These are phyloP conservation scores for Exophiala sideris DNA, from an alignment of 2,329 filamentous ascomycete genomes.

Conservation along the genomic window DNA sequence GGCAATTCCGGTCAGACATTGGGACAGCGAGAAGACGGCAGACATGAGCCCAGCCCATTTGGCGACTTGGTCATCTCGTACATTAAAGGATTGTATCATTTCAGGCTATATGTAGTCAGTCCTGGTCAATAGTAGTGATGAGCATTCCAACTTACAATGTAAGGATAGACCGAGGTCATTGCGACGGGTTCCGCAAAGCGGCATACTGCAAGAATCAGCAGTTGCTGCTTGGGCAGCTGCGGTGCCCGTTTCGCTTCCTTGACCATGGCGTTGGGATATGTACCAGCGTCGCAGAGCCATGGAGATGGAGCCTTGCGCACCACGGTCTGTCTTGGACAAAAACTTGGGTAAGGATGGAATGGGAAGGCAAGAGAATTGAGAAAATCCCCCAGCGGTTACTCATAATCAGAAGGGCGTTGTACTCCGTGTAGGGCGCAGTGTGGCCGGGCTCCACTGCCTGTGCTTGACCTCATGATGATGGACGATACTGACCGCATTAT, in stretches of 20 bases:
- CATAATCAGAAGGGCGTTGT: too few relatives aligned
- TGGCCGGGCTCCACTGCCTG: slow-evolving; percentile 9
- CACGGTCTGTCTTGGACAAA: neutral
- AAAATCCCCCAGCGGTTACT: too few relatives aligned
- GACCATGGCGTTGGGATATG: slow-evolving; percentile 16
- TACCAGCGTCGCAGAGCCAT: slow-evolving; percentile 10
- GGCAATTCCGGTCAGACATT: slow-evolving; percentile 67
- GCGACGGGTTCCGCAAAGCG: slow-evolving; percentile 71
- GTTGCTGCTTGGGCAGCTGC: slow-evolving; percentile 69
- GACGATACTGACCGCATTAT: too few relatives aligned
- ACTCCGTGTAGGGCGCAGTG: slow-evolving; percentile 11
- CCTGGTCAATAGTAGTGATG: neutral
- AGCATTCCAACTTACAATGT: slow-evolving; percentile 39
- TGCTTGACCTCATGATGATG: too few relatives aligned
- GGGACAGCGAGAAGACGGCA: slow-evolving; percentile 67
- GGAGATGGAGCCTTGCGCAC: slow-evolving; percentile 4
- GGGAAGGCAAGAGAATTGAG: neutral
- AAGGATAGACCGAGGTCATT: slow-evolving; percentile 67
- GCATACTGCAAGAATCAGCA: slow-evolving; percentile 74
- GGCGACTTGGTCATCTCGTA: slow-evolving; percentile 68
- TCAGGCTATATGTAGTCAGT: slow-evolving; percentile 56
- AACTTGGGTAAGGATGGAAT: neutral
- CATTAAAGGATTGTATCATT: slow-evolving; percentile 77
- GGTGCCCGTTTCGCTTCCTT: slow-evolving; percentile 41
- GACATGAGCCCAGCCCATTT: slow-evolving; percentile 77